Percentiles rank a stretch among this genome's conserved stretches.
Conservation (phyloP, 1,139 yeast species). For the Suhomyces guaymorum region DNA sequence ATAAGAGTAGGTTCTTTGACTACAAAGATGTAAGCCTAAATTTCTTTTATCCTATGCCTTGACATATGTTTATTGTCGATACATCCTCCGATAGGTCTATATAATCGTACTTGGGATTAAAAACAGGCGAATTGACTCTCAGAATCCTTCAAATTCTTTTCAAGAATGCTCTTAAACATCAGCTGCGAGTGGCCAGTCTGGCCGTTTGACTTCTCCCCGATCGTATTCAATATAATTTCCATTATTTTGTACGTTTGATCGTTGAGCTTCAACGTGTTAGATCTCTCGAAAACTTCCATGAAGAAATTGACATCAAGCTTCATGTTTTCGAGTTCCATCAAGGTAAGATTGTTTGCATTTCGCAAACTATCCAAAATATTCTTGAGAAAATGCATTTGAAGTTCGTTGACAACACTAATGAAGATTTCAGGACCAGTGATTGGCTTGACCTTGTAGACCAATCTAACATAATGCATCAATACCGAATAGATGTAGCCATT, state of each 20-base stretch:
- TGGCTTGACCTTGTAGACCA: conserved; percentile 45
- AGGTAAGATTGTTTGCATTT: conserved; percentile 17
- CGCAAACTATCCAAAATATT: conserved; percentile 36
- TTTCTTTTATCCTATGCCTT: too few species aligned
- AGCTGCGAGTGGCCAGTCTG: conserved; percentile 22
- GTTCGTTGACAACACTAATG: conserved; percentile 38
- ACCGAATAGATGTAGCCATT: conserved; percentile 46
- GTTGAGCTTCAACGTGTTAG: conserved; percentile 36
- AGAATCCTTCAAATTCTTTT: conserved; percentile 33
- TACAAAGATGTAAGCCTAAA: too few species aligned
- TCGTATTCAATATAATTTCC: conserved; percentile 34
- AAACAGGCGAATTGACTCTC: conserved; percentile 34
- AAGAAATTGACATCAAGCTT: conserved; percentile 43
- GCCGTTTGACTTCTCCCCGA: conserved; percentile 29
- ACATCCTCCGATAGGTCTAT: too few species aligned
- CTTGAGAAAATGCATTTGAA: conserved; percentile 40
- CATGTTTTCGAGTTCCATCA: conserved; percentile 27
- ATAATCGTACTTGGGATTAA: too few species aligned
- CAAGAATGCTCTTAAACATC: conserved; percentile 33
- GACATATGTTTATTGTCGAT: too few species aligned
- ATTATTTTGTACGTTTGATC: conserved; percentile 40
- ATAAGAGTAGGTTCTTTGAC: too few species aligned
- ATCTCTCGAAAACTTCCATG: conserved; percentile 43
- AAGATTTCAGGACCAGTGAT: conserved; percentile 43
- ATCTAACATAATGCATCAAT: conserved; percentile 44